Evolutionary conservation across 306 rosid genomes (phyloP), one percentile per base, ranked within the genome.

Genomic region (Malus sylvestris): DNA sequence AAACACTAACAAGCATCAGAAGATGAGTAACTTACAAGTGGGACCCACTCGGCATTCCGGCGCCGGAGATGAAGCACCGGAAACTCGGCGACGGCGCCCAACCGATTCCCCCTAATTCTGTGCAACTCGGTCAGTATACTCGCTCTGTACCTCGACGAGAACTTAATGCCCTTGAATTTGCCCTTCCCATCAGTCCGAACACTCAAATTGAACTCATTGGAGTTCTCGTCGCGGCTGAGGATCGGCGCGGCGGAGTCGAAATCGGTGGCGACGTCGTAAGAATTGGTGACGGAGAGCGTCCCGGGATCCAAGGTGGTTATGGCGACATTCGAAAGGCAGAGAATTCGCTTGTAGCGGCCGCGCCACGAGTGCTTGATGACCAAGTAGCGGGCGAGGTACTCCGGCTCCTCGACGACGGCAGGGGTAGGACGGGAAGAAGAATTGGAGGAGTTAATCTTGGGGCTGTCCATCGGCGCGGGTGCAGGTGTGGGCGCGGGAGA

Each of bases 351-450:
- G 87, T 96, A 96, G 23, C 99, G 97, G 61, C 99, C 99, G 4
- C 98, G 97, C 99, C 99, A 96, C 0, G 99, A 96, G 93, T 96
- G 99, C 81, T 96, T 96, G 55, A 92, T 72, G 32, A 91, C 97
- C 73, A 88, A 14, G 78, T 96, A 92, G 12, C 99, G 89, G 4
- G 97, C 97, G 79, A 96, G 71, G 85, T 96, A 96, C 89, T 96
- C 99, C 0, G 87, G 90, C 85, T 96, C 99, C 72, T 96, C 99
- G 35, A 80, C 65, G 8, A 90, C 87, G 32, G 81, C 79, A 4
- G 78, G 85, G 57, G 82, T 22, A 19, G 60, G 72, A 46, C 79
- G 68, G 72, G 83, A 14, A 64, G 82, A 67, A 13, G 84, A 15
- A 44, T 64, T 30, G n/a, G 82, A 60, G 8, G 84, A 11, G 30